phyloP scores from a whole-genome alignment of 2,329 filamentous ascomycete species.

The Aspergillus sp. region DNA sequence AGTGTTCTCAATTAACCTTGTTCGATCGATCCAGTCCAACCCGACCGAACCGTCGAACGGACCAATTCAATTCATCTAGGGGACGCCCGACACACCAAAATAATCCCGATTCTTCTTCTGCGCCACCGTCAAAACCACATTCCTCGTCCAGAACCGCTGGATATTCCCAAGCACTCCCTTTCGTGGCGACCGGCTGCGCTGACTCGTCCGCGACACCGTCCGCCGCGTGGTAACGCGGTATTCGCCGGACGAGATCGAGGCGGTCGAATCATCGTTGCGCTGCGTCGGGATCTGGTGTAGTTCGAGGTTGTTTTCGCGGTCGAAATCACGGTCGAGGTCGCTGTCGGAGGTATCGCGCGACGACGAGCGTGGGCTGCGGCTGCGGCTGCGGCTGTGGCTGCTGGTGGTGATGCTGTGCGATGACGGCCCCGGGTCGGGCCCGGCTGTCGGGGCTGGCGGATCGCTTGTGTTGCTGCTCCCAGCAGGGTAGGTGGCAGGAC shows the following conservation, averaged over 20 bases:
- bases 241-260: conserved; percentile 36
- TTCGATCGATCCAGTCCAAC: too few relatives aligned
- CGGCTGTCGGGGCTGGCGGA: too few relatives aligned
- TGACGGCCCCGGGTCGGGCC: neutral
- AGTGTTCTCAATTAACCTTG: neutral
- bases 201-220: conserved; percentile 22
- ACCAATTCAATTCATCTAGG: neutral
- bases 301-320: conserved; percentile 25
- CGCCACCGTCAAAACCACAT: conserved; percentile 38
- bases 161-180: conserved; percentile 63
- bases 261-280: conserved; percentile 24
- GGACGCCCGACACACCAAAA: conserved; percentile 31
- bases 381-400: neutral
- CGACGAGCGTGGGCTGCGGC: neutral
- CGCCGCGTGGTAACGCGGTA: conserved; percentile 26
- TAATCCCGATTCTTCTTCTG: conserved; percentile 44
- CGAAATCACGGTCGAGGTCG: conserved; percentile 4
- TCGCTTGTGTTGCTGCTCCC: too few relatives aligned
- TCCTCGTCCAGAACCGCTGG: conserved; percentile 77
- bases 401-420: neutral
- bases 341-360: neutral
- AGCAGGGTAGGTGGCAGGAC: neutral
- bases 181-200: conserved; percentile 10
- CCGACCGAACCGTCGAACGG: too few relatives aligned
- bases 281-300: conserved; percentile 32